phyloP scores from a whole-genome alignment of 306 rosid species.

The Vigna unguiculata region DNA sequence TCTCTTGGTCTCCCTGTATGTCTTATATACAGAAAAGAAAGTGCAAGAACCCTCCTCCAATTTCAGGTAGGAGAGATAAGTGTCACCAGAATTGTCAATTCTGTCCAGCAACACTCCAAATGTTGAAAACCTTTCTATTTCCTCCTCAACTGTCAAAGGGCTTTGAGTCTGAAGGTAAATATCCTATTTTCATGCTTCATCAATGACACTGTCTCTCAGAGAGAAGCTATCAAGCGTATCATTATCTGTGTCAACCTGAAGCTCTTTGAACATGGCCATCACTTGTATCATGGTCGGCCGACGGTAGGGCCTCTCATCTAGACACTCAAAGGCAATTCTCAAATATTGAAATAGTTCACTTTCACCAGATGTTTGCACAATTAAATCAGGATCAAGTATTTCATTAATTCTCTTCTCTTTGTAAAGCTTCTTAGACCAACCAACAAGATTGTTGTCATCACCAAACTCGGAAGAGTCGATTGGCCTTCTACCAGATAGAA shows the following conservation, averaged over 20 bases:
- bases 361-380: slow-evolving; percentile 54
- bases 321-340: slow-evolving; percentile 74
- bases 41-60: slow-evolving; percentile 30
- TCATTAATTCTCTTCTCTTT: slow-evolving; percentile 60
- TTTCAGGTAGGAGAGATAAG: slow-evolving; percentile 18
- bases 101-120: slow-evolving; percentile 33
- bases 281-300: slow-evolving; percentile 87
- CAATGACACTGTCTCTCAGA: slow-evolving; percentile 57
- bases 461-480: slow-evolving; percentile 67
- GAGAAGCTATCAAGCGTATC: slow-evolving; percentile 66
- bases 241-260: slow-evolving; percentile 69
- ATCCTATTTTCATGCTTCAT: slow-evolving; percentile 56
- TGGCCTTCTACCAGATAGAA: slow-evolving; percentile 77
- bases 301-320: slow-evolving; percentile 71
- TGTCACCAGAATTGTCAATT: slow-evolving; percentile 11
- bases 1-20: slow-evolving; percentile 42
- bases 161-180: not conserved
- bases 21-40: slow-evolving; percentile 47
- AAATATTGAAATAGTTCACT: slow-evolving; percentile 58
- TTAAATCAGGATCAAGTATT: slow-evolving; percentile 66
- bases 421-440: slow-evolving; percentile 81
- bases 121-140: not conserved
- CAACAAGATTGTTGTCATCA: slow-evolving; percentile 83
- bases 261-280: slow-evolving; percentile 84
- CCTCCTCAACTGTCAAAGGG: slow-evolving; percentile 30